These are phyloP conservation scores for Cladobotryum mycophilum DNA, from an alignment of 2,329 filamentous ascomycete species.

Conservation along the genomic window DNA sequence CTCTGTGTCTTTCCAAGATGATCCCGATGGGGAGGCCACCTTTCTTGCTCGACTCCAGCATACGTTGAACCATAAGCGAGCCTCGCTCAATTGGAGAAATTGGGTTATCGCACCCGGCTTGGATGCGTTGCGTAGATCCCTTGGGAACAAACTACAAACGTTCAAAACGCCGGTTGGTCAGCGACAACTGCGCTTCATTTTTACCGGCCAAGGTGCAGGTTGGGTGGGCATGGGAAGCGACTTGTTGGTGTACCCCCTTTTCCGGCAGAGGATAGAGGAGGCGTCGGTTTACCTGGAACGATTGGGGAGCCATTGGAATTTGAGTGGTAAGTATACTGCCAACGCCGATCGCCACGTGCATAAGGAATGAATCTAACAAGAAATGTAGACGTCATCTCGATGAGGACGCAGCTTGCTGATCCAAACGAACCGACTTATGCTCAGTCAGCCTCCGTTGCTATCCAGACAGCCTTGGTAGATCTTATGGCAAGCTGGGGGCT, in stretches of 20 bases:
- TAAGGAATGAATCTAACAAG: too few relatives aligned
- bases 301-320: neutral
- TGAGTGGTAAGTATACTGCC: too few relatives aligned
- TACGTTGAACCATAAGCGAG: too few relatives aligned
- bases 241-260: neutral
- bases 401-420: too few relatives aligned
- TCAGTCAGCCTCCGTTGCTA: slow-evolving; percentile 23
- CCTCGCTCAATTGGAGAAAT: too few relatives aligned
- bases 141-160: neutral
- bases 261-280: neutral
- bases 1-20: too few relatives aligned
- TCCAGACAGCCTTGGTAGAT: slow-evolving; percentile 24
- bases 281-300: neutral
- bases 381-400: too few relatives aligned
- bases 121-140: neutral
- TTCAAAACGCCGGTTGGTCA: too few relatives aligned
- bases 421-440: neutral
- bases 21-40: too few relatives aligned
- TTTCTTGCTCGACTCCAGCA: too few relatives aligned
- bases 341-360: too few relatives aligned
- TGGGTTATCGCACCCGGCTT: too few relatives aligned
- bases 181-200: neutral
- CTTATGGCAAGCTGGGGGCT: slow-evolving; percentile 24
- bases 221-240: neutral
- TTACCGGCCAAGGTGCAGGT: slow-evolving; percentile 7